These are phyloP conservation scores for Paramecium sonneborni DNA, from an alignment of 73 alveolate species.

Conservation along the genomic window DNA sequence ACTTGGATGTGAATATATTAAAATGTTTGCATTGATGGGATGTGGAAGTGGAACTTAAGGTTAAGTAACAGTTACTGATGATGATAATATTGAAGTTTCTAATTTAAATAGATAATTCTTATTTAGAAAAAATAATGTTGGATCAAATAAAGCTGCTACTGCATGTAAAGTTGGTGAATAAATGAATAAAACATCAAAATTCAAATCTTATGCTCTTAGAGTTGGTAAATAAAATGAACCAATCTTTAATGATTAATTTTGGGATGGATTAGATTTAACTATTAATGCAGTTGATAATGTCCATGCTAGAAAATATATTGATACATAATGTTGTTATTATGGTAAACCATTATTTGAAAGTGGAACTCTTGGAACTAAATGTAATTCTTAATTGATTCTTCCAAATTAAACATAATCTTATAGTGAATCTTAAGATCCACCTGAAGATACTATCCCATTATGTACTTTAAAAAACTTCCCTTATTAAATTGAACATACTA, in stretches of 20 bases:
- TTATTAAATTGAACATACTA: conserved; percentile 98
- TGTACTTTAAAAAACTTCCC: conserved; percentile 99
- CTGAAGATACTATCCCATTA: conserved; percentile 98
- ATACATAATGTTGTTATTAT: conserved; percentile 96
- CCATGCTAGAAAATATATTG: conserved; percentile 97
- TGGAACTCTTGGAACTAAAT: conserved; percentile 97
- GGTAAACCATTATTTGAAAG: conserved; percentile 96
- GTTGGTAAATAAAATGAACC: conserved; percentile 97
- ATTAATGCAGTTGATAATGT: conserved; percentile 99
- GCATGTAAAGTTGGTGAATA: conserved; percentile 84
- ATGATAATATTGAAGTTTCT: conserved; percentile 97
- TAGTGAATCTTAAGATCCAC: conserved; percentile 95
- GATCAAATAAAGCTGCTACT: conserved; percentile 91
- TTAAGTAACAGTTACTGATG: conserved; percentile 95
- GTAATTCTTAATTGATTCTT: conserved; percentile 87
- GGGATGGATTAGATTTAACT: conserved; percentile 94
- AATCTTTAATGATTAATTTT: conserved; percentile 95
- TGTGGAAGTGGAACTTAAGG: conserved; percentile 90
- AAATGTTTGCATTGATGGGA: conserved; percentile 98
- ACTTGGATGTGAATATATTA: conserved; percentile 97
- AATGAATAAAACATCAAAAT: conserved; percentile 88
- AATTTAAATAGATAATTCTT: conserved; percentile 97
- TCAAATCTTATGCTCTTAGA: conserved; percentile 76
- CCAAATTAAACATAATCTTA: conserved; percentile 93
- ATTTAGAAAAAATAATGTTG: conserved; percentile 93